Evolutionary conservation across 2,329 filamentous ascomycete species (phyloP), one percentile per base, ranked within the genome.

Genomic region (Plectosphaerella cucumerina): DNA sequence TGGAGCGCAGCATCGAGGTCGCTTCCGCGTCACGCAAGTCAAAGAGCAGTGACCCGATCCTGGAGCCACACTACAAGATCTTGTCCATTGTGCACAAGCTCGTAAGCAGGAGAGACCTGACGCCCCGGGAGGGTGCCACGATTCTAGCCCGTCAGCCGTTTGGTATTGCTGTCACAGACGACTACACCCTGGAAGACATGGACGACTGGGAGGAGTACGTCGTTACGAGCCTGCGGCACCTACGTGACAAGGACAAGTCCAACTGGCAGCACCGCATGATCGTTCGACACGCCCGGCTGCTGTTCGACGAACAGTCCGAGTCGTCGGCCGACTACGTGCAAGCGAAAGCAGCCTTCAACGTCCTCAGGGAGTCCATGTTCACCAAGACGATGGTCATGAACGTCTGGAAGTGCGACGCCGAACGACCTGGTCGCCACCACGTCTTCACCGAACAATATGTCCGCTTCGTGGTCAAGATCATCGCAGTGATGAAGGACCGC

Each of bases 191-290:
- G 9, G 85, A 80, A 72, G 78, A 82, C 45, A 61, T 72, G 1
- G 89, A 89, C 59, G 80, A 82, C 69, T 77, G 81, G 80, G 75
- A 82, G 44, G 70, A 72, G 33, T 81, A 78, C 47, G 68, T 83
- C 6, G 76, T 82, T 37, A 71, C 72, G 45, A 78, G 71, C 44
- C 61, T 84, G 39, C 69, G 69, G 8, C 74, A 74, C 49, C 63
- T 84, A 10, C 75, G 77, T 12, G 81, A 84, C 46, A 90, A 90
- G 54, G 92, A 97, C 69, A 95, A 96, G 72, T 88, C 89, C 1
- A 93, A 94, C 60, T 97, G 92, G 92, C 92, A 97, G 63, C 92
- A 97, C 65, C 87, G 92, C 18, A 91, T 97, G 71, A 89, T 90
- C 49, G 85, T 87, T 62, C 84, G 91, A 21, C 85, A 89, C 60